Percentiles rank a stretch among this genome's conserved stretches.
Conservation (phyloP, 805 yeast species). For the Cyberlindnera meyerae region DNA sequence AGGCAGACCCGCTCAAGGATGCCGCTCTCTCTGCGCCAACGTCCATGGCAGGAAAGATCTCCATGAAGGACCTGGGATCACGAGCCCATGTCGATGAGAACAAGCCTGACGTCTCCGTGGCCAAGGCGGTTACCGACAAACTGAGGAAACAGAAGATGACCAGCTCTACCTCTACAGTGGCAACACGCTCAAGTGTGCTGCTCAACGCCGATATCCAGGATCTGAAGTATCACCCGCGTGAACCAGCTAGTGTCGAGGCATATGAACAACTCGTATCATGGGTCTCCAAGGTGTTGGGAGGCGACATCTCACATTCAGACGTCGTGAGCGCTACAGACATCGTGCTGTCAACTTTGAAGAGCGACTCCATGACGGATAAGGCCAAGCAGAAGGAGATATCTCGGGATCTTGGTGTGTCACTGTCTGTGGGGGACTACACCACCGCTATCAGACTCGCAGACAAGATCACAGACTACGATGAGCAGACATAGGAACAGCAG, state of each 20-base stretch:
- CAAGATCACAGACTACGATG: constrained; percentile 45
- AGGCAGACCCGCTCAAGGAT: constrained; percentile 34
- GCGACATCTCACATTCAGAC: constrained; percentile 72
- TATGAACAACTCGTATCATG: constrained; percentile 58
- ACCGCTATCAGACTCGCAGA: constrained; percentile 34
- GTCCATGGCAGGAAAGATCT: constrained; percentile 65
- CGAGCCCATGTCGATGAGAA: constrained; percentile 12
- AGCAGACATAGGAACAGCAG: constrained; percentile 16
- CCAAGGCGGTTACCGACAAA: constrained; percentile 17
- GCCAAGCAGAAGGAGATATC: constrained; percentile 46
- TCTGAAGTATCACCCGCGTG: constrained; percentile 59
- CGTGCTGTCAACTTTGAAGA: constrained; percentile 49
- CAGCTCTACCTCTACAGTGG: constrained; percentile 13
- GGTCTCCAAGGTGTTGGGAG: constrained; percentile 51
- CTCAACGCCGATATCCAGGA: constrained; percentile 38
- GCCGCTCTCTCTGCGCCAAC: constrained; percentile 61
- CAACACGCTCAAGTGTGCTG: constrained; percentile 23
- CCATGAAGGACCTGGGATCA: constrained; percentile 66
- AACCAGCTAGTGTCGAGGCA: constrained; percentile 42
- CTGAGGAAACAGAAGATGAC: constrained; percentile 18
- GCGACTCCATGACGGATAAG: constrained; percentile 37
- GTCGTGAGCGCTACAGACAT: constrained; percentile 70
- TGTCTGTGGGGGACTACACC: constrained; percentile 28
- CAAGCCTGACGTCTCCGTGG: constrained; percentile 16
- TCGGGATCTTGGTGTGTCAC: constrained; percentile 34